A percentile compares a stretch with the other conserved stretches of the same genome.
These are phyloP conservation scores for Apiospora marii DNA, from an alignment of 2,329 filamentous ascomycete species.

Conservation along the genomic window DNA sequence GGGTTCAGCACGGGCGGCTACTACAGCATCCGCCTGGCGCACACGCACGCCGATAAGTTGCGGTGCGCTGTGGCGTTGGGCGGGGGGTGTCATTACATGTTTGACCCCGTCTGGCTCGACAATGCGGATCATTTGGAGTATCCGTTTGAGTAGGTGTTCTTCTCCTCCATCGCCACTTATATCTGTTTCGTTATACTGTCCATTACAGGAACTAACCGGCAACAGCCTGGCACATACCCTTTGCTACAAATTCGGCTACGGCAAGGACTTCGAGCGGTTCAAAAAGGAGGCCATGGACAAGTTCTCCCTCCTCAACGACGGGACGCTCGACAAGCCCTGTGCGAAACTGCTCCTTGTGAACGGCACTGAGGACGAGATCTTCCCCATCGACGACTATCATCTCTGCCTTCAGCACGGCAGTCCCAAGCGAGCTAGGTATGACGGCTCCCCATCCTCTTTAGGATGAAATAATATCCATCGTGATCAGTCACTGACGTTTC, in stretches of 20 bases:
- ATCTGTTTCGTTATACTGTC: neutral
- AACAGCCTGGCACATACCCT: constrained; percentile 39
- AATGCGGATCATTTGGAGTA: constrained; percentile 64
- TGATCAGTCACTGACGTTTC: neutral
- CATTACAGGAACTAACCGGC: no score
- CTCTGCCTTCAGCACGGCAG: constrained; percentile 59
- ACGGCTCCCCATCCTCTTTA: neutral
- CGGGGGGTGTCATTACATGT: constrained; percentile 67
- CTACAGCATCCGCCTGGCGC: constrained; percentile 63
- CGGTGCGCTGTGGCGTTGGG: constrained; percentile 61
- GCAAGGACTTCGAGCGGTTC: constrained; percentile 39
- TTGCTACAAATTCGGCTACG: constrained; percentile 40
- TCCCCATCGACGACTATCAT: constrained; percentile 68
- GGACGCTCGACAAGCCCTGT: constrained; percentile 60
- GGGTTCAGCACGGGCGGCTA: constrained; percentile 66
- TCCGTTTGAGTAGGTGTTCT: constrained; percentile 57
- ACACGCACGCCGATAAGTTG: constrained; percentile 61
- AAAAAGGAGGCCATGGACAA: constrained; percentile 45
- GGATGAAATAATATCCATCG: fast-evolving
- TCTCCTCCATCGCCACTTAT: neutral
- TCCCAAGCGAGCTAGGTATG: constrained; percentile 56
- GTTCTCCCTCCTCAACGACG: constrained; percentile 63
- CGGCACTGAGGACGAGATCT: constrained; percentile 65
- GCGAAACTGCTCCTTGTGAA: constrained; percentile 61
- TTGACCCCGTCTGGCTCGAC: constrained; percentile 60